Conservation (phyloP, 2,329 filamentous ascomycete genomes). For the Phyllosticta capitalensis region DNA sequence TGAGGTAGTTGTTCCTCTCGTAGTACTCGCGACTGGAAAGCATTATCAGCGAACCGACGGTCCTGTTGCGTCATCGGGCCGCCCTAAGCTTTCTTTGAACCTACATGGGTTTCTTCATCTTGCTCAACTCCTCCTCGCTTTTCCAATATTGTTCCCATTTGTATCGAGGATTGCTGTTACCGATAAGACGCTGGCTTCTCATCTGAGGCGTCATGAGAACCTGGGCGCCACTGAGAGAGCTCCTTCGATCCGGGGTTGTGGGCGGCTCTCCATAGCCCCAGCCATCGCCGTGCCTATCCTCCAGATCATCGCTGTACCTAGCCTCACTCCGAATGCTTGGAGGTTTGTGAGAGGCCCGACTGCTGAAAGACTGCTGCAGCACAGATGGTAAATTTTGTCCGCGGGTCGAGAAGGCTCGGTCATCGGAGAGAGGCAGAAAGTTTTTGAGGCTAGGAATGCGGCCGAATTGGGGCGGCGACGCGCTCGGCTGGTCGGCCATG, state of each 20-base stretch:
- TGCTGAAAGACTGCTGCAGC: constrained; percentile 10
- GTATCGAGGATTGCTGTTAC: constrained; percentile 77
- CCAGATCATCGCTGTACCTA: constrained; percentile 15
- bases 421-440: constrained; percentile 34
- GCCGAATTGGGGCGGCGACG: constrained; percentile 14
- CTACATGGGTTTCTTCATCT: constrained; percentile 62
- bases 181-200: constrained; percentile 78
- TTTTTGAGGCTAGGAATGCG: constrained; percentile 27
- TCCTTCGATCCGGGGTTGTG: constrained; percentile 23
- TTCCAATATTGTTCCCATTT: constrained; percentile 84
- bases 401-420: constrained; percentile 33
- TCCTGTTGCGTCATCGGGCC: background rate
- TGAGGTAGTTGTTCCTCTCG: constrained; percentile 75
- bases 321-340: constrained; percentile 19
- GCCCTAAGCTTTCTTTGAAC: constrained; percentile 14
- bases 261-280: constrained; percentile 21
- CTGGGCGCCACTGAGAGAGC: constrained; percentile 31
- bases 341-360: background rate
- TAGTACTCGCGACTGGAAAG: constrained; percentile 64
- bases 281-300: constrained; percentile 16
- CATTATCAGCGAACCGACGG: background rate
- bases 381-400: constrained; percentile 34
- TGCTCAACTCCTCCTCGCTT: constrained; percentile 60
- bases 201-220: constrained; percentile 53
- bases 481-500: constrained; percentile 13